These are phyloP conservation scores for Prunus mira DNA, from an alignment of 306 rosid species.

Conservation along the genomic window DNA sequence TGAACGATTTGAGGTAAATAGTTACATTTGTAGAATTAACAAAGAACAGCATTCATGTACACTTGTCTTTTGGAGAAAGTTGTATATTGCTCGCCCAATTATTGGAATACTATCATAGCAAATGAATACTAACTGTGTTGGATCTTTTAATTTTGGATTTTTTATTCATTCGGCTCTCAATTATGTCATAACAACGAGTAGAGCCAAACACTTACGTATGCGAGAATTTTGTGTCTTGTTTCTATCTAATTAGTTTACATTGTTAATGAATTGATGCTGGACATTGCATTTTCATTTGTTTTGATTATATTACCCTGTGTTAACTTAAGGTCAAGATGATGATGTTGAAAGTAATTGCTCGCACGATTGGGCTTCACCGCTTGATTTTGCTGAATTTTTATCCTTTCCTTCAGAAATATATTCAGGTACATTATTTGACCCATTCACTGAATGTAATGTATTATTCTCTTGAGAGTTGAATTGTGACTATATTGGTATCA, in stretches of 20 bases:
- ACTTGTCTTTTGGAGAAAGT: background rate
- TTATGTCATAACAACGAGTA: background rate
- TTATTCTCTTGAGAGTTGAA: constrained; percentile 20
- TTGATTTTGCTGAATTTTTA: constrained; percentile 67
- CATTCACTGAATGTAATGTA: constrained; percentile 11
- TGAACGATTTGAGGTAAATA: constrained; percentile 75
- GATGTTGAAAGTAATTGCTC: constrained; percentile 83
- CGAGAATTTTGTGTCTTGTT: background rate
- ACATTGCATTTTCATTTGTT: constrained; percentile 19
- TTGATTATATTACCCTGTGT: constrained; percentile 22
- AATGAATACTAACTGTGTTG: background rate
- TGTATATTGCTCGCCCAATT: background rate
- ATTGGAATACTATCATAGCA: background rate
- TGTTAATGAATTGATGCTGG: background rate
- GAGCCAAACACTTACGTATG: background rate
- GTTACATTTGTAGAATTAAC: background rate
- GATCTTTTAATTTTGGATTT: background rate
- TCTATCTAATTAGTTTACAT: background rate
- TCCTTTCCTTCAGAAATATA: constrained; percentile 64
- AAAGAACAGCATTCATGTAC: background rate
- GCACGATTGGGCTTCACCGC: constrained; percentile 80
- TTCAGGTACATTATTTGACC: constrained; percentile 49
- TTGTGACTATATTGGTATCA: constrained; percentile 25
- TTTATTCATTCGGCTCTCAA: background rate
- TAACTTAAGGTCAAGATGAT: constrained; percentile 79